A percentile compares a stretch with the other conserved stretches of the same genome.
phyloP scores from a whole-genome alignment of 495 filamentous ascomycete genomes.

The Tuber melanosporum region DNA sequence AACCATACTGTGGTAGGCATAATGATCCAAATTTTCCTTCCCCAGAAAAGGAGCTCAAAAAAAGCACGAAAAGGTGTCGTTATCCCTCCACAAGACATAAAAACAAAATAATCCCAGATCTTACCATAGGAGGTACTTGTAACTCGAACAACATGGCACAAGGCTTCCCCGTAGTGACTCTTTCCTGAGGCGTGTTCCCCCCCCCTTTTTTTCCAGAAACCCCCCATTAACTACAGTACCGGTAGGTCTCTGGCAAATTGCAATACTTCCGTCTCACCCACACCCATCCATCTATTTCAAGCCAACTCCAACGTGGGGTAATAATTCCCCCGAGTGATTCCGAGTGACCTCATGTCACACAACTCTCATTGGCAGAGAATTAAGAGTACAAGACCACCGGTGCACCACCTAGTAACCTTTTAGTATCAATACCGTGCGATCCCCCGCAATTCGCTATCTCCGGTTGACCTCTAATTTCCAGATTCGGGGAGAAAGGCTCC shows the following conservation, averaged over 20 bases:
- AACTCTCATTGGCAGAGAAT: too few relatives aligned
- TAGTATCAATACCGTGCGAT: not conserved
- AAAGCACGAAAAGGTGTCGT: not conserved
- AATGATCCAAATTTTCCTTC: too few relatives aligned
- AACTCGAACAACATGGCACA: not conserved
- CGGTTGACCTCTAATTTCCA: too few relatives aligned
- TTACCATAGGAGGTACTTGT: not conserved
- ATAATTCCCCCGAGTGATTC: not conserved
- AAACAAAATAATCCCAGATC: not conserved
- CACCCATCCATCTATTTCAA: not conserved
- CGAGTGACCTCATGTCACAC: not conserved
- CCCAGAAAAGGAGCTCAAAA: too few relatives aligned
- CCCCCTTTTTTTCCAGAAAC: too few relatives aligned
- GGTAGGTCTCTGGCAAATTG: not conserved
- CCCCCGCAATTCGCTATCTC: too few relatives aligned
- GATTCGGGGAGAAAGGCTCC: too few relatives aligned
- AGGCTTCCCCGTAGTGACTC: too few relatives aligned
- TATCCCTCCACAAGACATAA: not conserved
- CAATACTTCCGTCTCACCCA: not conserved
- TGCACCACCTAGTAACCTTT: not conserved
- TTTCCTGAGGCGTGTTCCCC: too few relatives aligned
- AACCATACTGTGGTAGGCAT: too few relatives aligned
- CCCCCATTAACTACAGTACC: too few relatives aligned
- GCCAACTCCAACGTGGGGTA: not conserved
- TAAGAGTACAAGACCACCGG: too few relatives aligned